Base-by-base conservation (phyloP, 2,329 filamentous ascomycete species). In the Penicillium paneum region DNA sequence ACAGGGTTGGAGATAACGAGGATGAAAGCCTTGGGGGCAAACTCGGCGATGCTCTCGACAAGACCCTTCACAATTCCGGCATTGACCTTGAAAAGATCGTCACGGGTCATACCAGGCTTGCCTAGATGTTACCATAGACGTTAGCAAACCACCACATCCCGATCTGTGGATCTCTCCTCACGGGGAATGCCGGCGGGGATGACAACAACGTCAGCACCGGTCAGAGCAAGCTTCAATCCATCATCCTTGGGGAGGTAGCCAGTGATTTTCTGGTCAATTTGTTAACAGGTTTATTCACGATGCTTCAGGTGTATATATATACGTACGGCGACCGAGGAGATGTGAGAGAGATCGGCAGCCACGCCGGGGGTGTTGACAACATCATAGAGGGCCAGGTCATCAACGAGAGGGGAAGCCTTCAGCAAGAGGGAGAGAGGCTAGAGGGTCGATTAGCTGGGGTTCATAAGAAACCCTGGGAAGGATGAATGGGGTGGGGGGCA, bases 41-140 rank as follows among this genome's bases (percentile, higher is more conserved):
- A 85, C 74, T 97, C 87, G 67, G 93, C 91, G 68, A 91, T 85
- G 49, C 89, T 87, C 81, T 96, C 89, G 67, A 95, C 88, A 65
- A 99, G 83, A 67, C 90, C 91, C 79, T 94, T 91, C 72, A 99
- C 94, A 72, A 99, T 99, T 69, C 92, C 90, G 58, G 94, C 94
- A 76, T 99, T 99, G 83, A 97, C 96, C 81, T 97, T 97, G 89
- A 99, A 99, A 56, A 99, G 90, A 74, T 97, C 94, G 71, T 99
- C 94, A 80, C 94, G 91, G 77, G 90, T 97, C 94, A 99, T 99
- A 71, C 94, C 94, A 68, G 94, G 94, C 84, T 97, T 97, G 79
- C 93, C 93, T 97, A 55, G 39, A 42, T 52, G 26, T 8, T 7
- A 41, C 24, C 11, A 19, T 26, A 19, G 39, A 15, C 49, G 28